Evolutionary conservation across 2,329 filamentous ascomycete genomes (phyloP).

Genomic region (Phaeosphaeria sp.): DNA sequence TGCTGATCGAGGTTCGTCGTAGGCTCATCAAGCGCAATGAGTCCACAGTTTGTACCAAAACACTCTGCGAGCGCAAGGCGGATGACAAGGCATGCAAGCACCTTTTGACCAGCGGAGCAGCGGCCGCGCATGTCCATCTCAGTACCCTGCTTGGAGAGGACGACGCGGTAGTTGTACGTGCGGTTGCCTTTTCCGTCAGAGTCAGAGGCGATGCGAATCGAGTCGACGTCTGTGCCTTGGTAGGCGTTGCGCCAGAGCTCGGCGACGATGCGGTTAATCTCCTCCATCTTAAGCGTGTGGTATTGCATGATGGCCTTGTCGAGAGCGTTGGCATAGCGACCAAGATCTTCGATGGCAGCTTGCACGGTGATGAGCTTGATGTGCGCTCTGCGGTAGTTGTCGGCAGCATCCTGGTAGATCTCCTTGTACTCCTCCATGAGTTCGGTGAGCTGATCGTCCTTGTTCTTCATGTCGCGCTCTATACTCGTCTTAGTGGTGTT

Average conservation of each 20-base stretch:
- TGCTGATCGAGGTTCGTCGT: conserved; percentile 96
- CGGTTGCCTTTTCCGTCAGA: conserved; percentile 79
- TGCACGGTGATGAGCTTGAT: conserved; percentile 92
- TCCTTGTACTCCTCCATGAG: conserved; percentile 81
- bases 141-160: conserved; percentile 95
- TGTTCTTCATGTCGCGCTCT: conserved; percentile 80
- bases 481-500: conserved; percentile 76
- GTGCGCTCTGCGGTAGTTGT: conserved; percentile 83
- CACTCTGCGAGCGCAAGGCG: conserved; percentile 94
- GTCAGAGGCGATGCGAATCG: conserved; percentile 92
- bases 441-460: conserved; percentile 78
- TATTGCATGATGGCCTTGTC: conserved; percentile 98
- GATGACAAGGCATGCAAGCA: conserved; percentile 96
- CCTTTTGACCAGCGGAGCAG: conserved; percentile 95
- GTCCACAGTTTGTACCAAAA: conserved; percentile 92
- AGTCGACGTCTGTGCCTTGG: conserved; percentile 96
- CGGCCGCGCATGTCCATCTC: conserved; percentile 99
- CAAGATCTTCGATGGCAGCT: conserved; percentile 89
- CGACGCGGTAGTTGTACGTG: conserved; percentile 94
- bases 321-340: conserved; percentile 79
- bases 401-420: conserved; percentile 83
- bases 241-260: conserved; percentile 98
- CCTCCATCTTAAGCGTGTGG: conserved; percentile 95
- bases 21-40: conserved; percentile 96
- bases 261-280: conserved; percentile 92